Conservation (phyloP, 192 early-diverging fungal species). For the Phlyctochytrium arcticum region DNA sequence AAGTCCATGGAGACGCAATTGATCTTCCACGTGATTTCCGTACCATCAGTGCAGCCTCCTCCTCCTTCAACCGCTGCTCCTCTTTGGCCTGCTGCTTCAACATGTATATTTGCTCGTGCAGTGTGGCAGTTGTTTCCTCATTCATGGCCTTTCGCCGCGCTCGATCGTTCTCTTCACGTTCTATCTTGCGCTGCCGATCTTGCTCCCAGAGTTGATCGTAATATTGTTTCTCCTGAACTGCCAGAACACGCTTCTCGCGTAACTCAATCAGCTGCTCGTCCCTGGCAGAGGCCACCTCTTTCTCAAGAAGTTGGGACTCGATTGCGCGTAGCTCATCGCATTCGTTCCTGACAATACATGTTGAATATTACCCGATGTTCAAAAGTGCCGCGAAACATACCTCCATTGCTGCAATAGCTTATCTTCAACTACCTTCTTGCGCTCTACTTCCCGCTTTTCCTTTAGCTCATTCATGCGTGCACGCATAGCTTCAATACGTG, state of each 20-base stretch:
- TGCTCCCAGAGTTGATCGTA: conserved; percentile 52
- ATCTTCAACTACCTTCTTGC: conserved; percentile 44
- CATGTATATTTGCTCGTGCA: conserved; percentile 41
- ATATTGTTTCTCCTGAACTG: conserved; percentile 41
- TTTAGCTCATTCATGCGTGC: conserved; percentile 37
- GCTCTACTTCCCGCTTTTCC: conserved; percentile 39
- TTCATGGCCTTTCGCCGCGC: conserved; percentile 25
- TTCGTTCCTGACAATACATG: conserved; percentile 32
- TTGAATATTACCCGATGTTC: no score
- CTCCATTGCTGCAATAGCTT: conserved; percentile 48
- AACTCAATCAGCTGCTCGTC: conserved; percentile 43
- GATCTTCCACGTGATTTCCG: background rate
- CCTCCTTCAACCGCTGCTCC: conserved; percentile 46
- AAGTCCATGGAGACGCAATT: background rate
- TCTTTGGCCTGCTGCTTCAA: conserved; percentile 34
- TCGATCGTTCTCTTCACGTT: conserved; percentile 40
- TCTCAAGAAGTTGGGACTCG: conserved; percentile 38
- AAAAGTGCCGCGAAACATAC: no score
- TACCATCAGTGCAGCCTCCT: conserved; percentile 50
- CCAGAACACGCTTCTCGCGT: conserved; percentile 16
- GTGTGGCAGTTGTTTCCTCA: conserved; percentile 30
- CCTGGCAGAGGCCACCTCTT: conserved; percentile 34
- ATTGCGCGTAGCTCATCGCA: conserved; percentile 47
- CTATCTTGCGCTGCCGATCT: conserved; percentile 46
- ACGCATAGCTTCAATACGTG: conserved; percentile 39